Base-by-base conservation (phyloP, 139 green algal genomes). In the Tetradesmus lagerheimii region DNA sequence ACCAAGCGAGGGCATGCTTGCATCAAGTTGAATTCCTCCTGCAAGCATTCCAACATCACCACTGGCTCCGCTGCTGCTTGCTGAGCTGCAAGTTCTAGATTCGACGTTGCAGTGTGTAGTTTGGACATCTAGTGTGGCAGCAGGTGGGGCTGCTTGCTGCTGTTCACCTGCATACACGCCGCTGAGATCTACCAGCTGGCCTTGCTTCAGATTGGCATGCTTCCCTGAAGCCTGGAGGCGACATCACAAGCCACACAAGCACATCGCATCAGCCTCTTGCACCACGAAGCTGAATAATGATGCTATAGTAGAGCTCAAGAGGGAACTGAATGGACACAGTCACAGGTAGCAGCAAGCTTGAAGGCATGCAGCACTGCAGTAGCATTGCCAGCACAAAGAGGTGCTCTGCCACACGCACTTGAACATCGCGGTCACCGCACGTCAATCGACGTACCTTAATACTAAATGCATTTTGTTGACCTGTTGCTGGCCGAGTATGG, bases 151-250 rank as follows among this genome's bases (percentile, higher is more conserved):
- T 31, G 31, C 18, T n/a, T 27, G 23, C 57, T 20, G 5, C 23
- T 23, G 23, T n/a, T n/a, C 27, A 87, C 82, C 82, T 78, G 53
- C 11, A 34, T 87, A 87, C 82, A 87, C 57, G 34, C 82, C 82
- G 20, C 50, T 78, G 9, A 87, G 35, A 74, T 87, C 82, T 23
- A 78, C 27, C 14, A 79, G 4, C 16, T 50, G 79, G 57, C 57
- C 57, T 50, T 85, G 39, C 79, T 37, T n/a, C n/a, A n/a, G n/a
- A n/a, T n/a, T 31, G 18, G 41, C n/a, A 43, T 80, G n/a, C 29
- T 83, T 47, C 34, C 34, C 77, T 34, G 29, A 35, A 27, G 77
- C 37, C 31, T 31, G 41, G 27, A 67, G 67, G 37, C 11, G 39
- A 39, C 39, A 34, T 15, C 41, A 37, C 12, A 85, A 27, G 79